Conservation (phyloP, 1,284 basidiomycete species). For the Microbotryum silenes-acaulis region DNA sequence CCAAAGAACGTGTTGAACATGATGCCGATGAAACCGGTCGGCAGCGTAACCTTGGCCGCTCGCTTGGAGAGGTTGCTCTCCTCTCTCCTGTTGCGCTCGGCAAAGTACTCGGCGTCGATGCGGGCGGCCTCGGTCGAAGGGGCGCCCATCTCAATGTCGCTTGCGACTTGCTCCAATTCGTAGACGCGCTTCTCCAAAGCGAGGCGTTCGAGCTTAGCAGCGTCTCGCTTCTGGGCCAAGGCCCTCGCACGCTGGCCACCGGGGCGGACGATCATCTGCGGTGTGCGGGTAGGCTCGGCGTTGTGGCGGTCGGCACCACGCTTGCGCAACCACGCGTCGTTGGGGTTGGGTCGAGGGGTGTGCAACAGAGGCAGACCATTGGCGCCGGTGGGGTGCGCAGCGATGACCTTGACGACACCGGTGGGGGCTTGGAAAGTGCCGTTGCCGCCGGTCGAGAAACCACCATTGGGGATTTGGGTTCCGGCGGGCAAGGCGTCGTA, state of each 20-base stretch:
- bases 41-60: constrained; percentile 8
- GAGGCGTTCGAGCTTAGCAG: not conserved
- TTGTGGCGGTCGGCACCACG: not conserved
- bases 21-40: constrained; percentile 27
- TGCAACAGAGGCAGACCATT: too few relatives aligned
- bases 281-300: not conserved
- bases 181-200: constrained; percentile 1
- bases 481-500: constrained; percentile 22
- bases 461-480: constrained; percentile 25
- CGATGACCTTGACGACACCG: constrained; percentile 11
- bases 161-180: too few relatives aligned
- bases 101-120: not conserved
- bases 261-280: too few relatives aligned
- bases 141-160: too few relatives aligned
- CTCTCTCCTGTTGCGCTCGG: not conserved
- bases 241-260: too few relatives aligned
- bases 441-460: constrained; percentile 7
- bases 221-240: not conserved
- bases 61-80: constrained; percentile 13
- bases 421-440: constrained; percentile 1
- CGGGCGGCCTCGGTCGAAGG: too few relatives aligned
- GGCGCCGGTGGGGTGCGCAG: too few relatives aligned
- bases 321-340: too few relatives aligned
- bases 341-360: too few relatives aligned
- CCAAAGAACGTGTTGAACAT: constrained; percentile 35